phyloP scores from a whole-genome alignment of 2,329 filamentous ascomycete genomes.

The Arthrobotrys sphaeroides region DNA sequence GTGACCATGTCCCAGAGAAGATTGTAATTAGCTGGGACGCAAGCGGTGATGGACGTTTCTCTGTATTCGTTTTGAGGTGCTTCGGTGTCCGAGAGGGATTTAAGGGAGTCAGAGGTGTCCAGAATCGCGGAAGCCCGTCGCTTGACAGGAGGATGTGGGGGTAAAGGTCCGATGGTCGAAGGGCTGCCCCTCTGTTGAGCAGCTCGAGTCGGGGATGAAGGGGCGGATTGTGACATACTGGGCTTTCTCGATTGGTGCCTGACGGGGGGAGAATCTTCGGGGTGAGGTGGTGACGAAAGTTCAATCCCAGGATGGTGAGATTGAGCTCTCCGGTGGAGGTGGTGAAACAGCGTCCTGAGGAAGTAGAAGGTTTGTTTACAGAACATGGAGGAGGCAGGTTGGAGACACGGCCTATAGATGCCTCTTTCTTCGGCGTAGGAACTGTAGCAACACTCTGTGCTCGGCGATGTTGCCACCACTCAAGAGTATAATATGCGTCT shows the following conservation, averaged over 20 bases:
- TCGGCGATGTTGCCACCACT: no score
- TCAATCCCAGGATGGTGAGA: background rate
- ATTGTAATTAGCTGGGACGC: background rate
- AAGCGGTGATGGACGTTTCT: background rate
- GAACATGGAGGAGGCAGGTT: no score
- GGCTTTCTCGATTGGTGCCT: background rate
- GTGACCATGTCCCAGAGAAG: background rate
- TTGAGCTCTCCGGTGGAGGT: background rate
- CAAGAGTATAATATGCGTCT: no score
- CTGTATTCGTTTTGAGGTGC: background rate
- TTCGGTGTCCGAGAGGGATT: background rate
- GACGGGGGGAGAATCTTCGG: background rate
- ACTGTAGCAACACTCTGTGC: no score
- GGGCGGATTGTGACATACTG: background rate
- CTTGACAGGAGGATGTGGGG: background rate
- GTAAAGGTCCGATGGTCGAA: background rate
- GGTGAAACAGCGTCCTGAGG: background rate
- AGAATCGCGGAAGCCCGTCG: background rate
- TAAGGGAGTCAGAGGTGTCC: background rate
- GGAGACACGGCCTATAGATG: no score
- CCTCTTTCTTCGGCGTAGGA: no score
- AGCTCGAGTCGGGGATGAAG: background rate
- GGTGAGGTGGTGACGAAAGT: background rate
- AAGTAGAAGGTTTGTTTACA: background rate
- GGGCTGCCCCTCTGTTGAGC: background rate